A percentile compares a stretch with the other conserved stretches of the same genome.
These are phyloP conservation scores for Colletotrichum camelliae DNA, from an alignment of 2,329 filamentous ascomycete species.

Conservation along the genomic window DNA sequence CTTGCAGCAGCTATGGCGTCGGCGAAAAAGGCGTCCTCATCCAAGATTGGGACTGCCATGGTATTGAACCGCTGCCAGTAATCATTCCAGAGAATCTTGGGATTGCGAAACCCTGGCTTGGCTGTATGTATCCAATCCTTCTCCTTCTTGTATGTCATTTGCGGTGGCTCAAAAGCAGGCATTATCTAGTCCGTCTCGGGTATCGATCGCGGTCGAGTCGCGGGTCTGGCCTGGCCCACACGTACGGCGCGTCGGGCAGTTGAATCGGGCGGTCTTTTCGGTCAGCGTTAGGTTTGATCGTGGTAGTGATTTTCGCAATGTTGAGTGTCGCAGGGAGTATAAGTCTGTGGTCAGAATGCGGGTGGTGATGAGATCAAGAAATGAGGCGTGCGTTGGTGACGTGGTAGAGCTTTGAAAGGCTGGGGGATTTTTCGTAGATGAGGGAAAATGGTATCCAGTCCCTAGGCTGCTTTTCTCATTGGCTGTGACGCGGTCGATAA, in stretches of 20 bases:
- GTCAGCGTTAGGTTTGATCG: neutral
- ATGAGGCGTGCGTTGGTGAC: neutral
- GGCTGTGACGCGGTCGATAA: neutral
- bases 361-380: neutral
- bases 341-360: neutral
- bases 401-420: neutral
- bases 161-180: neutral
- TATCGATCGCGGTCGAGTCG: neutral
- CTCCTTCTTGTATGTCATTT: neutral
- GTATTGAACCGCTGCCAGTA: slow-evolving; percentile 18
- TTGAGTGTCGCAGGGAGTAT: neutral
- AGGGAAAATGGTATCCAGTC: neutral
- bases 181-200: neutral
- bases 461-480: neutral
- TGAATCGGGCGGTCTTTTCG: neutral
- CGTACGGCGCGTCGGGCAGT: neutral
- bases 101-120: slow-evolving; percentile 4
- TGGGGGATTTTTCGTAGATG: neutral
- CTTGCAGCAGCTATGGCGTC: neutral
- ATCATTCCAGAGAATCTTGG: neutral
- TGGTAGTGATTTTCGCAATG: neutral
- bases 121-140: neutral
- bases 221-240: neutral
- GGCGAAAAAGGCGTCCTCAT: slow-evolving; percentile 13
- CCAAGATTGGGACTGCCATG: neutral